phyloP scores from a whole-genome alignment of 2,329 filamentous ascomycete genomes.

The Dothideomycetes sp. region DNA sequence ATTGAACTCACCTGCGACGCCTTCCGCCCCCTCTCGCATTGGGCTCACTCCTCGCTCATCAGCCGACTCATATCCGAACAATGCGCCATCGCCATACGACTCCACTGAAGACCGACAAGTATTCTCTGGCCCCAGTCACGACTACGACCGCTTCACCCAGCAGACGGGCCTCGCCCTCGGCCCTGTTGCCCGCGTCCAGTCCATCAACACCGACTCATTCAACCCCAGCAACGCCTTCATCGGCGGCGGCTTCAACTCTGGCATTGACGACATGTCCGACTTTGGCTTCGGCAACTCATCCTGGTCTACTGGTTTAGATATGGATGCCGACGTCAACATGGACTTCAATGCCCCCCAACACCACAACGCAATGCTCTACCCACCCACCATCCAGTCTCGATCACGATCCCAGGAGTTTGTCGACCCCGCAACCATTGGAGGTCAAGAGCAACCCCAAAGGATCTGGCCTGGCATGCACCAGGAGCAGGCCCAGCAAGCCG shows the following conservation, averaged over 20 bases:
- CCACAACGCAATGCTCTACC: slow-evolving; percentile 55
- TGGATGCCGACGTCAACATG: slow-evolving; percentile 55
- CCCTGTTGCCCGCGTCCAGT: slow-evolving; percentile 68
- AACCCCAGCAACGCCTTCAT: slow-evolving; percentile 55
- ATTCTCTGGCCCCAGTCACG: slow-evolving; percentile 61
- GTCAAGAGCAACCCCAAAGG: slow-evolving; percentile 47
- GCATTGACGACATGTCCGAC: slow-evolving; percentile 56
- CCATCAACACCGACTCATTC: slow-evolving; percentile 46
- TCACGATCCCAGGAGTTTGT: slow-evolving; percentile 43
- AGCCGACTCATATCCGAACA: slow-evolving; percentile 12
- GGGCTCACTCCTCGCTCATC: slow-evolving; percentile 15
- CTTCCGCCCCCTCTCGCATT: slow-evolving; percentile 3
- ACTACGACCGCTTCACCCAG: slow-evolving; percentile 91
- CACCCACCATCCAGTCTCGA: slow-evolving; percentile 25
- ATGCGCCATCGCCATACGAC: slow-evolving; percentile 20
- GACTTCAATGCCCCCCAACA: slow-evolving; percentile 42
- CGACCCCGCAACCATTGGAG: slow-evolving; percentile 61
- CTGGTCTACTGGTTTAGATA: slow-evolving; percentile 40
- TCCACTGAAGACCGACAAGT: slow-evolving; percentile 22
- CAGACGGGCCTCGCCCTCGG: slow-evolving; percentile 87
- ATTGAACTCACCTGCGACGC: slow-evolving; percentile 17
- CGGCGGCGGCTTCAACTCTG: slow-evolving; percentile 39
- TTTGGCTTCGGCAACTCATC: slow-evolving; percentile 45
- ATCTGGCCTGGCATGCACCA: slow-evolving; percentile 90
- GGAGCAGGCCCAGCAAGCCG: slow-evolving; percentile 57